Evolutionary conservation across 73 alveolate genomes (phyloP), one percentile per base, ranked within the genome.

Genomic region (Stentor coeruleus): DNA sequence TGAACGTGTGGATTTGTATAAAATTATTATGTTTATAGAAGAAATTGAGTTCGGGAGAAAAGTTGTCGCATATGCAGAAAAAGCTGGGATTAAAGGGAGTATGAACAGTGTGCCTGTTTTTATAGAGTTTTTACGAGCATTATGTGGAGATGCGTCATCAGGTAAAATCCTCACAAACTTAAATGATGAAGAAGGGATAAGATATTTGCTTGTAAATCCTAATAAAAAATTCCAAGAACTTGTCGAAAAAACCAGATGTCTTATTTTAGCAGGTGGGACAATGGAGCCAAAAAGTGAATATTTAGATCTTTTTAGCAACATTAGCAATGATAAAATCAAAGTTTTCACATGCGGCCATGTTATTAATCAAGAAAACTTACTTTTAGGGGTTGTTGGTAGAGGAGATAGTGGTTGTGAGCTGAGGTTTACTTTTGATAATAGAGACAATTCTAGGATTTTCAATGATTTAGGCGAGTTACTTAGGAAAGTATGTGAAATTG

Each of bases 221-320:
- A 37, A 75, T 37, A 14, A 14, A 20, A 31, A 31, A 20, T 75
- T 75, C 72, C 35, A 31, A 36, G 0, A n/a, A 39, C 41, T 75
- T 28, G 20, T 38, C 59, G 88, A 85, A 59, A 26, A 26, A 66
- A 87, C 84, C 66, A 88, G 85, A 88, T 79, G 87, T 59, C 33
- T 88, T 0, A 85, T 88, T 41, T 81, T 88, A 38, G 84, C 91
- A 28, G 94, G 94, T 74, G 94, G 94, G 3, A 88, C 94, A 39
- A 79, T 88, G 83, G 81, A 88, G 86, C 94, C 94, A n/a, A 82
- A 74, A 76, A 89, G 80, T 83, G 94, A 88, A 75, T 88, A 72
- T 81, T 77, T 81, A 74, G 42, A 79, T 58, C 84, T 88, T 81
- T 88, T 88, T 59, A 26, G 57, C 74, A 83, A 84, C 30, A 66